Conservation (phyloP, 2,329 filamentous ascomycete species). For the Rosellinia necatrix region DNA sequence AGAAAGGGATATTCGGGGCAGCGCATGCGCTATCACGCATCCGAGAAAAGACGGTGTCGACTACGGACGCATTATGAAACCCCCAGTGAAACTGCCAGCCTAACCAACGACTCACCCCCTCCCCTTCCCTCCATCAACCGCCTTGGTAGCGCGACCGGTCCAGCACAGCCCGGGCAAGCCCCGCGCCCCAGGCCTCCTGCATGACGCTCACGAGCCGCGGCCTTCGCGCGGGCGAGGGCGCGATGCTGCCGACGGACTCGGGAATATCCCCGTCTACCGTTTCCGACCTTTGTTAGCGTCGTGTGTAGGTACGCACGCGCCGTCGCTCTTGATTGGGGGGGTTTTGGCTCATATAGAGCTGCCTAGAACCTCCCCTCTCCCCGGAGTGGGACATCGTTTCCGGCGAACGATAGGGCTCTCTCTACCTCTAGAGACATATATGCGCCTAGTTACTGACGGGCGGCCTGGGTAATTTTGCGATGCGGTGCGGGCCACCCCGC, state of each 20-base stretch:
- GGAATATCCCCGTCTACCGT: conserved; percentile 17
- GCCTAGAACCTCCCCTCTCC: no score
- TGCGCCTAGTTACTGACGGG: conserved; percentile 22
- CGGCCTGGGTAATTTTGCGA: conserved; percentile 14
- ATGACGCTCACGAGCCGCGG: conserved; percentile 1
- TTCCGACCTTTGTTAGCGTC: conserved; percentile 9
- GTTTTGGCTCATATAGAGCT: no score
- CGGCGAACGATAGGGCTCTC: conserved; percentile 14
- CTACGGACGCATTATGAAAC: conserved; percentile 3
- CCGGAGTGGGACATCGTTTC: conserved; percentile 15
- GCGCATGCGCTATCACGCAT: conserved; percentile 13
- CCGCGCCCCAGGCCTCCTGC: conserved; percentile 10
- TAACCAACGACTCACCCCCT: conserved; percentile 11
- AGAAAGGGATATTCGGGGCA: conserved; percentile 3
- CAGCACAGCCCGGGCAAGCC: conserved; percentile 10
- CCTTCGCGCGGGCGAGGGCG: neutral
- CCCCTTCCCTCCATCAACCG: no score
- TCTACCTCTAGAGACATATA: conserved; percentile 14
- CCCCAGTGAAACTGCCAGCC: no score
- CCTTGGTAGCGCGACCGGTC: conserved; percentile 13
- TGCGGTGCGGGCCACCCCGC: conserved; percentile 14
- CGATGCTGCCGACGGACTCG: conserved; percentile 11
- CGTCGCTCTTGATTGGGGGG: no score
- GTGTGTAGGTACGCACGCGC: conserved; percentile 8
- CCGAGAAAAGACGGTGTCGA: conserved; percentile 9